Percentiles rank a stretch among this genome's conserved stretches.
Evolutionary conservation across 805 yeast species (phyloP).

Genomic region (Kazachstania taianensis): DNA sequence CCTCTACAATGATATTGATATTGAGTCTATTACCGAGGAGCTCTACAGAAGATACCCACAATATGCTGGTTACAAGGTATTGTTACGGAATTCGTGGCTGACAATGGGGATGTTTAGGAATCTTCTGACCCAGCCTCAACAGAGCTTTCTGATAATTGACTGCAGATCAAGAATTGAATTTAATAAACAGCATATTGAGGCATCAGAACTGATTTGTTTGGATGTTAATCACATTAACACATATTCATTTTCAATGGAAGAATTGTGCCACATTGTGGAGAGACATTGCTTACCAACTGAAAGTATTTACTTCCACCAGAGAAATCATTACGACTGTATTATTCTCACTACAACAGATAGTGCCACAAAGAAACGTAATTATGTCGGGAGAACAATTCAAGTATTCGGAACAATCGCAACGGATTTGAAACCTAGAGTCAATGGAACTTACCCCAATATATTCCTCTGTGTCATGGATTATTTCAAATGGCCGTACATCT

Average conservation of each 20-base stretch:
- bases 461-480: slow-evolving; percentile 1
- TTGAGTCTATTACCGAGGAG: no score
- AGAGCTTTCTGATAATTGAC: not conserved
- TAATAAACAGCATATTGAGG: not conserved
- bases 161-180: not conserved
- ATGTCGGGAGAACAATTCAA: not conserved
- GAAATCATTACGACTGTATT: slow-evolving; percentile 2
- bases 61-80: no score
- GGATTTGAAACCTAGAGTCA: not conserved
- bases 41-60: no score
- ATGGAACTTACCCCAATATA: not conserved
- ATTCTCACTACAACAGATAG: not conserved
- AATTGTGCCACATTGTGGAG: no score
- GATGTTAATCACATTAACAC: no score
- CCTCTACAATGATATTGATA: no score
- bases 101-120: not conserved
- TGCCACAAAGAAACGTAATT: not conserved
- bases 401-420: slow-evolving; percentile 1
- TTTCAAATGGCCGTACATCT: not conserved
- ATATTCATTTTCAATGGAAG: no score
- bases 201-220: not conserved
- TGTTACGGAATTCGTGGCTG: slow-evolving; percentile 1
- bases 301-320: slow-evolving; percentile 2
- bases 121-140: not conserved
- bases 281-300: not conserved